These are phyloP conservation scores for Mycena venus DNA, from an alignment of 768 basidiomycete species.

Conservation along the genomic window DNA sequence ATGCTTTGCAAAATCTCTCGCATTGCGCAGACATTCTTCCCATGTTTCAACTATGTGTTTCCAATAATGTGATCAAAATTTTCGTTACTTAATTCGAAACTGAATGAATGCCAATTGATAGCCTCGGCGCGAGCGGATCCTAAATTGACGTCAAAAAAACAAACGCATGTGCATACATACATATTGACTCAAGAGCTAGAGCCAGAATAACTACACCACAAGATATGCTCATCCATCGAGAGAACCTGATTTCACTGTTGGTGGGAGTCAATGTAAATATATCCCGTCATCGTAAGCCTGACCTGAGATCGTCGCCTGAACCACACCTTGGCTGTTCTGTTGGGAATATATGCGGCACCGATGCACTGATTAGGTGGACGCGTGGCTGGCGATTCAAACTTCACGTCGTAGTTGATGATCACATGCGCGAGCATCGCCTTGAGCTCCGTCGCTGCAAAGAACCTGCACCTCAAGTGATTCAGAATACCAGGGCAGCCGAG, in stretches of 20 bases:
- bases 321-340: background rate
- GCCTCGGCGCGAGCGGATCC: no score
- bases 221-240: background rate
- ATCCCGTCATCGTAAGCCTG: no score
- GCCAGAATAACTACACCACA: no score
- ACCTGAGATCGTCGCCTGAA: conserved; percentile 20
- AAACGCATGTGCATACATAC: background rate
- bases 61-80: no score
- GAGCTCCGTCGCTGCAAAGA: background rate
- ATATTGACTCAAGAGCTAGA: background rate
- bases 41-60: no score
- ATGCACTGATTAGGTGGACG: background rate
- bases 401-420: background rate
- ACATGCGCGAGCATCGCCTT: background rate
- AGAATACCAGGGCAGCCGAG: background rate
- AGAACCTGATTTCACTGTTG: background rate
- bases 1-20: no score
- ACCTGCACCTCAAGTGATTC: background rate
- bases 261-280: background rate
- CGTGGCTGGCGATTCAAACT: background rate
- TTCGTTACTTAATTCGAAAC: no score
- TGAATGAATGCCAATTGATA: no score
- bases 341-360: conserved; percentile 18
- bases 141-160: no score
- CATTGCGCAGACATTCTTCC: no score